A percentile compares a stretch with the other conserved stretches of the same genome.
Evolutionary conservation across 2,329 filamentous ascomycete genomes (phyloP).

Genomic region (Ceratocystis colombiana): DNA sequence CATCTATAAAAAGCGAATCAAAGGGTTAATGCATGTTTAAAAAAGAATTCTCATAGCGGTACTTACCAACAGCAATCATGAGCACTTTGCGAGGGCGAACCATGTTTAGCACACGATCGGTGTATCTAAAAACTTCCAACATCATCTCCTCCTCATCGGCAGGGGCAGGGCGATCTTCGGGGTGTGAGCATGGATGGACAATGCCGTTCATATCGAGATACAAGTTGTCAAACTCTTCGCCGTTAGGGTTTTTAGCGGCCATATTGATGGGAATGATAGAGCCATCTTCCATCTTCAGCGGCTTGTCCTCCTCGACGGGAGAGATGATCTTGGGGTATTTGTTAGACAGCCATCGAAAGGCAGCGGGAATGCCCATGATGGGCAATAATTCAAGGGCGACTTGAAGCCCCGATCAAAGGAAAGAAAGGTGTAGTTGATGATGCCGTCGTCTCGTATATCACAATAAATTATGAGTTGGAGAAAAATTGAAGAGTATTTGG

Average conservation of each 20-base stretch:
- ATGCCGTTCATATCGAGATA: conserved; percentile 99
- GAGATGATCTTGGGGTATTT: conserved; percentile 98
- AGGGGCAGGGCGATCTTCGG: conserved; percentile 82
- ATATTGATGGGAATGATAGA: conserved; percentile 74
- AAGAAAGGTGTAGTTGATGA: not conserved
- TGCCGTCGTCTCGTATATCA: not conserved
- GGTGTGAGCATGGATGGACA: conserved; percentile 96
- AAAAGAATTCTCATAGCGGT: conserved; percentile 4
- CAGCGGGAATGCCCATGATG: conserved; percentile 83
- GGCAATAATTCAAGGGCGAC: conserved; percentile 1
- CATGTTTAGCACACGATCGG: conserved; percentile 98
- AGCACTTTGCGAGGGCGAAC: conserved; percentile 88
- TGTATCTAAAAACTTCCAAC: conserved; percentile 95
- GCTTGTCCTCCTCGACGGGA: conserved; percentile 75
- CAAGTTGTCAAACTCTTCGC: conserved; percentile 94
- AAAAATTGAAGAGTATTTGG: not conserved
- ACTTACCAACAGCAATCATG: conserved; percentile 89
- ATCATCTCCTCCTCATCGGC: conserved; percentile 99
- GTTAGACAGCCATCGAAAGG: conserved; percentile 91
- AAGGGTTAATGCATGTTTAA: conserved; percentile 18
- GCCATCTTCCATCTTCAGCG: conserved; percentile 70
- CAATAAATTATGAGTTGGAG: not conserved
- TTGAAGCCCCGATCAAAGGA: not conserved
- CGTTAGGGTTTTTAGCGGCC: conserved; percentile 81
- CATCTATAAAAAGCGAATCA: conserved; percentile 48